Base-by-base conservation (phyloP, 1,284 basidiomycete genomes). In the Inonotus obliquus region DNA sequence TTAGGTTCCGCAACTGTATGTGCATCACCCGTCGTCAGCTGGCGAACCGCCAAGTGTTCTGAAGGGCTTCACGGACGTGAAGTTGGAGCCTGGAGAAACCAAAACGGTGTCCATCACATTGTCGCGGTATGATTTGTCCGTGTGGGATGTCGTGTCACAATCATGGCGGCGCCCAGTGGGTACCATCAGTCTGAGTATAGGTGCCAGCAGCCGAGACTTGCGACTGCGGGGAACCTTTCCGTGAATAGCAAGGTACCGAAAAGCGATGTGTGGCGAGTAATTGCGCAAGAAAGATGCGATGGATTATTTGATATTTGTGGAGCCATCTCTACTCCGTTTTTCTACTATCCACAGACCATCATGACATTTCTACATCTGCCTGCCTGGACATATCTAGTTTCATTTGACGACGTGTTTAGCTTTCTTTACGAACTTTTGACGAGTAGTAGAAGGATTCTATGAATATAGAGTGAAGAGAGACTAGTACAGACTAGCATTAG, bases 191-290 rank as follows among this genome's bases (percentile, higher is more conserved):
- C 69, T 84, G 57, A 72, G 74, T 2, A 70, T 85, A n/a, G 82
- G 82, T 37, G 75, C 79, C 62, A 85, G 83, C 69, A 82, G 80
- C 63, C 71, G 83, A 47, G 79, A 84, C 68, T 73, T 72, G 54
- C 65, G 71, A 60, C 65, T 77, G 62, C 62, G 58, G 14, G 71
- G 73, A 27, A 66, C 61, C 21, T 62, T 76, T 27, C 71, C 72
- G 41, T 44, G 41, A 44, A 44, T 14, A 44, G 19, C 11, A 19
- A 44, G 41, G 41, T n/a, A 10, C 41, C 41, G 41, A 44, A n/a
- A 44, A 44, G 41, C 41, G 41, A 44, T 44, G 32, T 9, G 32
- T 32, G 32, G 32, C 32, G 32, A 32, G 9, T 32, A 9, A 32
- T 32, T 44, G 41, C 41, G 41, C 41, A 17, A 44, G 17, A 21